Percentiles rank a stretch among this genome's conserved stretches.
Evolutionary conservation across 2,329 filamentous ascomycete genomes (phyloP).

Genomic region (Claviceps arundinis): DNA sequence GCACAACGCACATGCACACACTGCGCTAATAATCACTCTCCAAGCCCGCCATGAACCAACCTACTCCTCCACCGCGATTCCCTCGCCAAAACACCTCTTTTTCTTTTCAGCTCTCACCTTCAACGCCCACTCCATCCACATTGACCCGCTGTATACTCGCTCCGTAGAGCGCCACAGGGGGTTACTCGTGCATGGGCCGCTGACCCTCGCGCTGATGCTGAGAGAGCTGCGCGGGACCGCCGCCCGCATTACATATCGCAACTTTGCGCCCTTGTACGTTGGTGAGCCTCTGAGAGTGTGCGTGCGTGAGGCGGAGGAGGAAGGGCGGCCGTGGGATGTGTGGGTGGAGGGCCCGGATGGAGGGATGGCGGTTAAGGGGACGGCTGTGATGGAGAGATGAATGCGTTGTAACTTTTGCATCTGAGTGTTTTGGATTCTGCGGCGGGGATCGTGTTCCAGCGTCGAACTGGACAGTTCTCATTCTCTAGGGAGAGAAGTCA

Average conservation of each 20-base stretch:
- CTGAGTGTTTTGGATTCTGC: too few species aligned
- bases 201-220: slow-evolving; percentile 67
- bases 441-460: too few species aligned
- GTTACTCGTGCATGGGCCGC: slow-evolving; percentile 75
- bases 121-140: slow-evolving; percentile 86
- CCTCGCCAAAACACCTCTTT: slow-evolving; percentile 63
- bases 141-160: slow-evolving; percentile 58
- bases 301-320: slow-evolving; percentile 31
- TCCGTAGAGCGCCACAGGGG: slow-evolving; percentile 61
- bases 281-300: slow-evolving; percentile 59
- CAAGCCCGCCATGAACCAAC: slow-evolving; percentile 18
- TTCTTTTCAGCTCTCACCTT: slow-evolving; percentile 83
- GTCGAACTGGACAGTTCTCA: too few species aligned
- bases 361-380: slow-evolving; percentile 51
- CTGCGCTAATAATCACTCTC: neutral
- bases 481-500: too few species aligned
- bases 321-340: slow-evolving; percentile 36
- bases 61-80: slow-evolving; percentile 41
- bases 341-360: slow-evolving; percentile 53
- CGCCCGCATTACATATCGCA: slow-evolving; percentile 58
- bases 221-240: slow-evolving; percentile 42
- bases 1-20: neutral
- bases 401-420: too few species aligned
- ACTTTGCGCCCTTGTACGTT: slow-evolving; percentile 69
- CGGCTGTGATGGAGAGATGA: slow-evolving; percentile 14